These are phyloP conservation scores for Cupressus sempervirens DNA, from an alignment of 75 land plant genomes.

Conservation along the genomic window DNA sequence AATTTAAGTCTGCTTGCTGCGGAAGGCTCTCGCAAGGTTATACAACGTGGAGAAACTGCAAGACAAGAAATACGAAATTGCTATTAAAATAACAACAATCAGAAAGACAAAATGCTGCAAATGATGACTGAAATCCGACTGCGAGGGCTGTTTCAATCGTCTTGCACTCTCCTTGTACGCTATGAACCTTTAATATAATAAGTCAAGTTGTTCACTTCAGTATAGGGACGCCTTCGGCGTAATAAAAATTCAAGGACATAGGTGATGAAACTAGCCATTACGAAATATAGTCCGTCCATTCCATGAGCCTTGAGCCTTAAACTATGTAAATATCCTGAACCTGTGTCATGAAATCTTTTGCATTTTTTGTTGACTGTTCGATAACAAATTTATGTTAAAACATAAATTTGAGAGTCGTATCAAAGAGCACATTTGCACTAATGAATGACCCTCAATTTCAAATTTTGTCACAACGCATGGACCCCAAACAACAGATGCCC, in stretches of 20 bases:
- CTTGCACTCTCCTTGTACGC: too few relatives aligned
- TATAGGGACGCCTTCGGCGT: too few relatives aligned
- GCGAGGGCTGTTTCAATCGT: too few relatives aligned
- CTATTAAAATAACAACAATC: too few relatives aligned
- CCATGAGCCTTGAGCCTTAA: not conserved
- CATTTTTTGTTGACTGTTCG: not conserved
- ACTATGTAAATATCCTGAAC: not conserved
- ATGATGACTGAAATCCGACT: too few relatives aligned
- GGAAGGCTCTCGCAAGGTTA: too few relatives aligned
- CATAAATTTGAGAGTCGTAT: not conserved
- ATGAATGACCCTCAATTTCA: not conserved
- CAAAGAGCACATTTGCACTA: not conserved
- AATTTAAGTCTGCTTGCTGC: too few relatives aligned
- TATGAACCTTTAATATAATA: too few relatives aligned
- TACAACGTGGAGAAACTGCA: too few relatives aligned
- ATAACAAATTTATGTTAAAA: not conserved
- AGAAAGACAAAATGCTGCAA: too few relatives aligned
- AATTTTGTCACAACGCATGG: not conserved
- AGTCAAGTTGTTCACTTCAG: too few relatives aligned
- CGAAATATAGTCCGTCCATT: not conserved
- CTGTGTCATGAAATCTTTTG: not conserved
- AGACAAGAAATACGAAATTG: too few relatives aligned
- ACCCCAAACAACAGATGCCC: not conserved
- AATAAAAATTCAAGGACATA: not conserved
- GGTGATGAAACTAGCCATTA: not conserved